phyloP scores from a whole-genome alignment of 306 rosid genomes.

The Benincasa hispida region DNA sequence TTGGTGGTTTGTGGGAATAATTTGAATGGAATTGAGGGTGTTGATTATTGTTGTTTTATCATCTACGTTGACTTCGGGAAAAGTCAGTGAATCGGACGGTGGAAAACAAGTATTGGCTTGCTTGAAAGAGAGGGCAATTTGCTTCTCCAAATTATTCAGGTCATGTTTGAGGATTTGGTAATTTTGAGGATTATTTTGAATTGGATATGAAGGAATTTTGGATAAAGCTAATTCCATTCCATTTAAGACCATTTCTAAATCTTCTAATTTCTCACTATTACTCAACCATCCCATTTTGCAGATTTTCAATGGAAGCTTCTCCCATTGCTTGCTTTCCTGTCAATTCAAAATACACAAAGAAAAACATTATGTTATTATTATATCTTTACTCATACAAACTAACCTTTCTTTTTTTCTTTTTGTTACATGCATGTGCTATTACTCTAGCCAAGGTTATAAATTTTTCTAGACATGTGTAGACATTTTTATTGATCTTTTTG shows the following conservation, averaged over 20 bases:
- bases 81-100: constrained; percentile 21
- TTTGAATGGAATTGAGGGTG: constrained; percentile 33
- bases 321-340: constrained; percentile 60
- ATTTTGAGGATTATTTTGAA: constrained; percentile 6
- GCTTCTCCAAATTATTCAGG: constrained; percentile 26
- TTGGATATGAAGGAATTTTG: constrained; percentile 28
- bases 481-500: no score
- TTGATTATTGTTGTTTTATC: not conserved
- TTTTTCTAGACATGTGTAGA: no score
- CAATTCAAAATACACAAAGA: not conserved
- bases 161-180: constrained; percentile 13
- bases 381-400: no score
- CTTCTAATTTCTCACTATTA: constrained; percentile 23
- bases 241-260: constrained; percentile 22
- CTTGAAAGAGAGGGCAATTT: constrained; percentile 14
- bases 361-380: not conserved
- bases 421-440: no score
- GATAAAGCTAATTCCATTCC: constrained; percentile 55
- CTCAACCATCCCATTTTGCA: constrained; percentile 4
- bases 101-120: constrained; percentile 6
- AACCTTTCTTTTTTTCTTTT: no score
- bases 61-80: constrained; percentile 30
- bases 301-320: constrained; percentile 25
- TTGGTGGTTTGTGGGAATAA: constrained; percentile 25
- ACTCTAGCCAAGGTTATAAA: no score